Evolutionary conservation across 2,329 filamentous ascomycete species (phyloP).

Genomic region (Cytospora leucostoma): DNA sequence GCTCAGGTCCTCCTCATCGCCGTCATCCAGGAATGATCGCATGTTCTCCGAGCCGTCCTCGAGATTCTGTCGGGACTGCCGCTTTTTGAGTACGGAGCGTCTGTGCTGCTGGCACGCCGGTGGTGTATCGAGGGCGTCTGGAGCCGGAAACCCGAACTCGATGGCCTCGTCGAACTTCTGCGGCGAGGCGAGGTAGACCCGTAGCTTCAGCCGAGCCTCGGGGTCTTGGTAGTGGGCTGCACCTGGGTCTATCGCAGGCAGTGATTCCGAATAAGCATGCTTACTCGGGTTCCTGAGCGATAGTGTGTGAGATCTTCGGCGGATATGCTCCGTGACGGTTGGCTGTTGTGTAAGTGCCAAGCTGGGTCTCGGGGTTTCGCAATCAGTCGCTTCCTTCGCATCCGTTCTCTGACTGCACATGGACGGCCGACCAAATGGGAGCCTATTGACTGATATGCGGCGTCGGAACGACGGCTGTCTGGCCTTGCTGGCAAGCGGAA

Average conservation of each 20-base stretch:
- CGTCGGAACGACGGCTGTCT: constrained; percentile 66
- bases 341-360: constrained; percentile 19
- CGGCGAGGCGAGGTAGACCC: constrained; percentile 82
- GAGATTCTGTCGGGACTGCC: constrained; percentile 33
- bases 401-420: constrained; percentile 46
- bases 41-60: constrained; percentile 51
- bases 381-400: constrained; percentile 44
- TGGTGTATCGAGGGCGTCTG: constrained; percentile 44
- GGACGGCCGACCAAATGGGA: constrained; percentile 61
- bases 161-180: constrained; percentile 96
- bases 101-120: constrained; percentile 35
- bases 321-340: constrained; percentile 41
- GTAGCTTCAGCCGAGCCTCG: constrained; percentile 81
- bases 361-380: constrained; percentile 35
- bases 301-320: constrained; percentile 56
- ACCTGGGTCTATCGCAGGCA: constrained; percentile 64
- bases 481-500: constrained; percentile 47
- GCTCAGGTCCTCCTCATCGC: constrained; percentile 37
- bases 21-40: constrained; percentile 58
- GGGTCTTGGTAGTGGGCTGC: constrained; percentile 89
- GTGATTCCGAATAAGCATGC: constrained; percentile 46
- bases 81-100: constrained; percentile 31
- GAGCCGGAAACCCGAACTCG: constrained; percentile 85
- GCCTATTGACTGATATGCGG: constrained; percentile 69
- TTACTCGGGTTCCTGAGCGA: constrained; percentile 53